phyloP scores from a whole-genome alignment of 257 asterid genomes.

The Solanum lycopersicoides region DNA sequence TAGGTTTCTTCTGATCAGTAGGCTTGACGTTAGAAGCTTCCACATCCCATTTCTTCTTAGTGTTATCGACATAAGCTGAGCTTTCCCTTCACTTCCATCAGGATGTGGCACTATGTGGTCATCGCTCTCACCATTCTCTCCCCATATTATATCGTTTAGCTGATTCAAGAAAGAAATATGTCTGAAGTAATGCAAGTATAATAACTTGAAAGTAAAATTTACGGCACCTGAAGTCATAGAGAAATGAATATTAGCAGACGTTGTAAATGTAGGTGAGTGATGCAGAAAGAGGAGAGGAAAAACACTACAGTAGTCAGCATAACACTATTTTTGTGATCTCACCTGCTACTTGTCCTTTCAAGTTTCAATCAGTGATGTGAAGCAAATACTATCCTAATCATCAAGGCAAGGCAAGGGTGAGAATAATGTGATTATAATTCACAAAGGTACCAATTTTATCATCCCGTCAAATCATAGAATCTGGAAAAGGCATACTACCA shows the following conservation, averaged over 20 bases:
- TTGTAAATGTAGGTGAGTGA: background rate
- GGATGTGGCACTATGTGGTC: constrained; percentile 87
- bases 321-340: background rate
- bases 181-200: background rate
- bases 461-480: background rate
- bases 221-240: background rate
- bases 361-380: background rate
- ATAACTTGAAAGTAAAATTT: background rate
- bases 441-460: background rate
- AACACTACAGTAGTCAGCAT: background rate
- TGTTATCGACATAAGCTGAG: constrained; percentile 23
- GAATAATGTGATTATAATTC: background rate
- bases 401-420: background rate
- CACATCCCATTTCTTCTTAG: constrained; percentile 41
- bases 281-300: background rate
- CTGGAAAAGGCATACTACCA: background rate
- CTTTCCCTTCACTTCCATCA: constrained; percentile 41
- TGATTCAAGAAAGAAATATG: constrained; percentile 25
- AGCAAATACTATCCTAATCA: background rate
- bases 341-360: background rate
- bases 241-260: background rate
- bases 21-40: constrained; percentile 23
- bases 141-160: constrained; percentile 83
- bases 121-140: constrained; percentile 51
- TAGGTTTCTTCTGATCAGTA: constrained; percentile 33